A percentile compares a stretch with the other conserved stretches of the same genome.
Evolutionary conservation across 2,329 filamentous ascomycete species (phyloP).

Genomic region (Fusarium illudens): DNA sequence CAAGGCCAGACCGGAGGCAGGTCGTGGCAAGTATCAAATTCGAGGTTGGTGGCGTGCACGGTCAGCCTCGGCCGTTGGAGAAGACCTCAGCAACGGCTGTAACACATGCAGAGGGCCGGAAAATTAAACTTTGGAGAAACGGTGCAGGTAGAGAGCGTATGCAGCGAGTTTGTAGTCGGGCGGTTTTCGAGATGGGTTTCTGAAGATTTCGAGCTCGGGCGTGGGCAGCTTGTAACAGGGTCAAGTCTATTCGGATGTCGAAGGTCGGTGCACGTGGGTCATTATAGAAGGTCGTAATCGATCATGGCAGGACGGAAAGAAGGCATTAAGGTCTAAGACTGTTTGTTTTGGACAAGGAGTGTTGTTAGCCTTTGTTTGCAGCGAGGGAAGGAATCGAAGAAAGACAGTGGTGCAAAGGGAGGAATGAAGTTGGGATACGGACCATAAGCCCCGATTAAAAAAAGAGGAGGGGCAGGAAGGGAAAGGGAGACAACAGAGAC

Average conservation of each 20-base stretch:
- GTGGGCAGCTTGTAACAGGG: slow-evolving; percentile 26
- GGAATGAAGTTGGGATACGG: slow-evolving; percentile 37
- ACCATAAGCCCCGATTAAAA: slow-evolving; percentile 35
- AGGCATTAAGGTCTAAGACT: slow-evolving; percentile 43
- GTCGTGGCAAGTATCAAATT: slow-evolving; percentile 23
- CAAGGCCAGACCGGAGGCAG: slow-evolving; percentile 34
- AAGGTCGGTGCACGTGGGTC: slow-evolving; percentile 37
- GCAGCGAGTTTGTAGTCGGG: slow-evolving; percentile 5
- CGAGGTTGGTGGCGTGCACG: slow-evolving; percentile 34
- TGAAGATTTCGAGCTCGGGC: slow-evolving; percentile 26
- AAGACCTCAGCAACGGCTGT: slow-evolving; percentile 24
- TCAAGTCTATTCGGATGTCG: slow-evolving; percentile 36
- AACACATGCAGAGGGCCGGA: slow-evolving; percentile 31
- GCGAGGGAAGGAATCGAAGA: slow-evolving; percentile 13
- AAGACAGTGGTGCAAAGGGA: slow-evolving; percentile 32
- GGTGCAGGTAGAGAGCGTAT: neutral
- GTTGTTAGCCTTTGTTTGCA: slow-evolving; percentile 35
- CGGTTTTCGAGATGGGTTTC: slow-evolving; percentile 8
- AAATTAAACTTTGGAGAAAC: slow-evolving; percentile 7
- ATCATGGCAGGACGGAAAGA: slow-evolving; percentile 39
- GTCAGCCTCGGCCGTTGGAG: slow-evolving; percentile 22
- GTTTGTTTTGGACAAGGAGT: slow-evolving; percentile 29
- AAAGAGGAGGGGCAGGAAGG: slow-evolving; percentile 41
- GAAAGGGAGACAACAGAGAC: slow-evolving; percentile 15
- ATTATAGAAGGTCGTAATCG: slow-evolving; percentile 42